phyloP scores from a whole-genome alignment of 257 asterid genomes.

The Datura wrightii region DNA sequence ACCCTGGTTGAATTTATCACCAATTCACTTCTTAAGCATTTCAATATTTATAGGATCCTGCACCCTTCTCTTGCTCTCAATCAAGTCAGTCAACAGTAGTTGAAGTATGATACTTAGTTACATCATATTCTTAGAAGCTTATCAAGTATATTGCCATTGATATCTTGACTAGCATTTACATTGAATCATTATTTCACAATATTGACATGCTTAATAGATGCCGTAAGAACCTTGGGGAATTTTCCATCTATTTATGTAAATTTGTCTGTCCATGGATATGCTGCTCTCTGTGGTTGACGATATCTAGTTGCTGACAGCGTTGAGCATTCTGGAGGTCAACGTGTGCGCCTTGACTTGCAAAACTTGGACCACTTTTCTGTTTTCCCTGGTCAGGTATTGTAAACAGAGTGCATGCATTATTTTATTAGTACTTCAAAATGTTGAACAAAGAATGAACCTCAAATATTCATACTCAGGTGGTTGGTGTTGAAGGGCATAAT shows the following conservation, averaged over 20 bases:
- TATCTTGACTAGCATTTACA: neutral
- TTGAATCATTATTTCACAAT: neutral
- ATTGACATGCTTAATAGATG: conserved; percentile 3
- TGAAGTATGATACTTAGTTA: conserved; percentile 4
- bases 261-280: conserved; percentile 18
- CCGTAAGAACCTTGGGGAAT: neutral
- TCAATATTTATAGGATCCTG: neutral
- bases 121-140: conserved; percentile 16
- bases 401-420: conserved; percentile 28
- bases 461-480: conserved; percentile 60
- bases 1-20: conserved; percentile 12
- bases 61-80: neutral
- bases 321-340: conserved; percentile 98
- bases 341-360: conserved; percentile 93
- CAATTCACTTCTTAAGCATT: conserved; percentile 13
- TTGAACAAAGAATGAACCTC: conserved; percentile 37
- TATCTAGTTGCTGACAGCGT: conserved; percentile 55
- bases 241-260: neutral
- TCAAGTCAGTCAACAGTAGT: neutral
- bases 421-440: conserved; percentile 35
- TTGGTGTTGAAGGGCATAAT: conserved; percentile 92
- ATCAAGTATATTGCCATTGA: neutral
- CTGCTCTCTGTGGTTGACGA: conserved; percentile 2
- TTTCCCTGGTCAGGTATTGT: conserved; percentile 93
- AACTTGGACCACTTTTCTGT: conserved; percentile 78